Evolutionary conservation across 352 stramenopile genomes (phyloP), one percentile per base, ranked within the genome.

Genomic region (Globisporangium heterothallicum): DNA sequence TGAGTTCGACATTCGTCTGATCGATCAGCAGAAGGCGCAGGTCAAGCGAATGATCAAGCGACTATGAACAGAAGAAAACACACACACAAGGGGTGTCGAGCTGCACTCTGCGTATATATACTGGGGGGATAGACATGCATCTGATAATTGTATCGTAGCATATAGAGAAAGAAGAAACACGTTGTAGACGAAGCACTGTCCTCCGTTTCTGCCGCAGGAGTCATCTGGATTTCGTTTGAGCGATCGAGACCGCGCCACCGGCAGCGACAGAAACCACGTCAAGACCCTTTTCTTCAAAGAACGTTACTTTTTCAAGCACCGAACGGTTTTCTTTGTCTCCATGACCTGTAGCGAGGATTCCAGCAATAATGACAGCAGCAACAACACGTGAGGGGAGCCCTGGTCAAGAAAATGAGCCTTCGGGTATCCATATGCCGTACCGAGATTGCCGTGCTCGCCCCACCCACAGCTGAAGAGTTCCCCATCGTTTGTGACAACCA

Each of bases 391-490:
- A n/a, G 13, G 13, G 12, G 7, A 34, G 10, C n/a, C n/a, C n/a
- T n/a, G n/a, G n/a, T n/a, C n/a, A n/a, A n/a, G 16, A 8, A 38
- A 10, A 38, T 38, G 32, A n/a, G 3, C 14, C n/a, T 38, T 16
- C 8, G 10, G 14, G 32, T 16, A 8, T 4, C 7, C 16, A 19
- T 27, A 71, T n/a, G n/a, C n/a, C 66, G 16, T 65, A 92, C 83
- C 83, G 0, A 94, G 67, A 38, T 94, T 94, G 36, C 83, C 83
- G 51, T 94, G 83, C 53, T 94, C 83, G 34, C 78, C 78, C 83
- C 83, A 94, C 3, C 83, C 83, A 49, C 80, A 89, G 2, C 80
- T 84, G 49, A 83, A 92, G 6, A 94, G 49, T n/a, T 76, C 62
- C 13, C 80, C 78, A 26, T 29, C 47, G 9, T 55, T 46, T 12